Percentiles rank a stretch among this genome's conserved stretches.
phyloP scores from a whole-genome alignment of 495 filamentous ascomycete species.

The Trypethelium eluteriae region DNA sequence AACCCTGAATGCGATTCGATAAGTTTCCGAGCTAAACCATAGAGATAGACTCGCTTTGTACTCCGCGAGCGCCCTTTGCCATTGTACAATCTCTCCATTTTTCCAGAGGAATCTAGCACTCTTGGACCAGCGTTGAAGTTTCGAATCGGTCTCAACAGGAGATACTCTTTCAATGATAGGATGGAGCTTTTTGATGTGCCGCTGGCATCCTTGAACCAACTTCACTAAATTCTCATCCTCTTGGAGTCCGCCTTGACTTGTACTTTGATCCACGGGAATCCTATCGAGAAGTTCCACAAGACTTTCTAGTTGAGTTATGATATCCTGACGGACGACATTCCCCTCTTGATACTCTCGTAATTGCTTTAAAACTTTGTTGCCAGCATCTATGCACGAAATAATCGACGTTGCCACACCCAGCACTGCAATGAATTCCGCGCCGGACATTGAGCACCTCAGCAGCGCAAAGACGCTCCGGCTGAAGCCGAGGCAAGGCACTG shows the following conservation, averaged over 20 bases:
- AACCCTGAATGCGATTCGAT: not conserved
- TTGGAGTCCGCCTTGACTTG: not conserved
- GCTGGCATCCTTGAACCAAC: not conserved
- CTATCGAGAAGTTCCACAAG: not conserved
- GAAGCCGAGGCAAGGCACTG: no score
- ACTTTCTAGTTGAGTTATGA: not conserved
- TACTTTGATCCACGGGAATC: not conserved
- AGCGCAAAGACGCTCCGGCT: no score
- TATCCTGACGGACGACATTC: not conserved
- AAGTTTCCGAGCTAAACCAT: not conserved
- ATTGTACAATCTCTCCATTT: not conserved
- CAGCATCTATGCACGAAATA: not conserved
- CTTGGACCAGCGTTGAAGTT: not conserved
- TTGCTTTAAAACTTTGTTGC: not conserved
- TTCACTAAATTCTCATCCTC: not conserved
- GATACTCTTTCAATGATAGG: not conserved
- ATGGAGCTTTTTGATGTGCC: not conserved
- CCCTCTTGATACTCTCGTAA: not conserved
- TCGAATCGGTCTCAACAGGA: not conserved
- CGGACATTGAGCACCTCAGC: not conserved
- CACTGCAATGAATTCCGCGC: constrained; percentile 2
- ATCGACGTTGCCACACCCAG: not conserved
- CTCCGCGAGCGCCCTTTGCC: not conserved
- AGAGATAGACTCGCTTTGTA: not conserved
- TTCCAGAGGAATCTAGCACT: not conserved